These are phyloP conservation scores for Alternaria consortialis DNA, from an alignment of 2,329 filamentous ascomycete species.

Conservation along the genomic window DNA sequence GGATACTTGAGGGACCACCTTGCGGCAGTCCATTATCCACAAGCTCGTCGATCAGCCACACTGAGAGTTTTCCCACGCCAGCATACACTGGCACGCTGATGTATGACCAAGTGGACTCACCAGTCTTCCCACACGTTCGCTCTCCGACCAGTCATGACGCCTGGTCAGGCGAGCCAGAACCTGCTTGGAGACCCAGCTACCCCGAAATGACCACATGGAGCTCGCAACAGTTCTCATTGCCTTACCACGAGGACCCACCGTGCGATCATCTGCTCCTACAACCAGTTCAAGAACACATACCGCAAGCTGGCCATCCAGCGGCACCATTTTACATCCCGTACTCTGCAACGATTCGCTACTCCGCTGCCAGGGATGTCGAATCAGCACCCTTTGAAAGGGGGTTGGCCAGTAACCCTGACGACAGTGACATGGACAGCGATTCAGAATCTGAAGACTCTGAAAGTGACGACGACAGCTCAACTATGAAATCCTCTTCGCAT, in stretches of 20 bases:
- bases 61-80: slow-evolving; percentile 24
- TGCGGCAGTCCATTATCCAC: slow-evolving; percentile 25
- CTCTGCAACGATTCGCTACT: not conserved
- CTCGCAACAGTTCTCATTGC: slow-evolving; percentile 6
- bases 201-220: slow-evolving; percentile 4
- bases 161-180: slow-evolving; percentile 3
- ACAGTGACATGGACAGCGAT: slow-evolving; percentile 2
- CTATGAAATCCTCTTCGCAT: not conserved
- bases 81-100: slow-evolving; percentile 4
- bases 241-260: not conserved
- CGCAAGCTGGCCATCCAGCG: not conserved
- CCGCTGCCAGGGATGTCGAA: not conserved
- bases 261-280: slow-evolving; percentile 8
- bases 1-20: slow-evolving; percentile 19
- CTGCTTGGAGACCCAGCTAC: slow-evolving; percentile 8
- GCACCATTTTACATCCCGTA: not conserved
- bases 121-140: not conserved
- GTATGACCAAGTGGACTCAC: slow-evolving; percentile 2
- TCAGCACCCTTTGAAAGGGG: not conserved
- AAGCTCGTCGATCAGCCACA: slow-evolving; percentile 19
- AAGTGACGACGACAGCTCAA: not conserved
- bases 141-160: not conserved
- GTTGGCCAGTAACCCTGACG: not conserved
- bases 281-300: not conserved
- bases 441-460: slow-evolving; percentile 1